Base-by-base conservation (phyloP, 73 alveolate genomes). In the Stentor roeselii region DNA sequence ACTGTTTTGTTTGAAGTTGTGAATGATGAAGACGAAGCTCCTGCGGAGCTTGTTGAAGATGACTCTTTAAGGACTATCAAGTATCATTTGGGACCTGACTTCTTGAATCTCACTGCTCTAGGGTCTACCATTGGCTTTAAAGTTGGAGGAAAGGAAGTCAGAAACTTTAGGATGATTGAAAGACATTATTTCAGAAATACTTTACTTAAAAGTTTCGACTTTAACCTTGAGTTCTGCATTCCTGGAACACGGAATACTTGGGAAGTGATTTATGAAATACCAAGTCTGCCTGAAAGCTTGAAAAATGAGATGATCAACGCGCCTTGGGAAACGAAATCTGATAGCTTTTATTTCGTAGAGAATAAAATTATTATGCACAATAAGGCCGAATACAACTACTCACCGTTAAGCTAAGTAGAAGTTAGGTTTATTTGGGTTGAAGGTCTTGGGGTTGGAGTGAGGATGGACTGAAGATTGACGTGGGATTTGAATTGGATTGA, bases 241-340 rank as follows among this genome's bases (percentile, higher is more conserved):
- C 99, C 99, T 39, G 89, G 91, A 80, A 89, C 98, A 38, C 86
- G 94, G 59, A 97, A 97, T 87, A 91, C 98, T 4, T 96, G 99
- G 99, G 99, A 97, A 86, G 92, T 84, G 88, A 94, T 97, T 60
- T 97, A 97, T 78, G 94, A 87, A 32, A 84, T 95, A 36, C 99
- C 99, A 76, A 94, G 90, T 40, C 76, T 95, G 74, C 85, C 89
- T 60, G 95, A 91, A 78, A 93, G 88, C 59, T 76, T 89, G 75
- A 94, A 91, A 86, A 78, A 88, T 37, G 97, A 96, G 59, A 95
- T 96, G 95, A 94, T 96, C 37, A 86, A 41, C 14, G 87, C 82
- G 60, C 99, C 99, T 14, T 97, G 96, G 95, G 98, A 95, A 50
- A 94, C 99, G 39, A 89, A 95, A 83, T 91, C 98, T 76, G 99